These are phyloP conservation scores for Arbutus unedo DNA, from an alignment of 148 eudicot genomes.

Conservation along the genomic window DNA sequence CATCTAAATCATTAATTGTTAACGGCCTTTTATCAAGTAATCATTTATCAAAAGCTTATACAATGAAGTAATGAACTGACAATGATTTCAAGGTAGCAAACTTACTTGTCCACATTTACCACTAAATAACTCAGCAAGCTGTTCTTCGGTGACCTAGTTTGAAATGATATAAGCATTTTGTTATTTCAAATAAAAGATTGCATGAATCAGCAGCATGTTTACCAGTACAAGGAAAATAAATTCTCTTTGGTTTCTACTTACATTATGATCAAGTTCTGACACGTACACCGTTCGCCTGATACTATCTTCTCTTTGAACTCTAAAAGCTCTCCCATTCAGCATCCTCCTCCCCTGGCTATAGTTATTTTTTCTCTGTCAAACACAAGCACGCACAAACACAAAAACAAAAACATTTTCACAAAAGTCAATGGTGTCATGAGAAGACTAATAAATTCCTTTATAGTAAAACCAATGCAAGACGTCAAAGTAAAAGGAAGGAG, in stretches of 20 bases:
- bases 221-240: not conserved
- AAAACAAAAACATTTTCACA: not conserved
- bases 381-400: not conserved
- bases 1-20: not conserved
- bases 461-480: not conserved
- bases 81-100: conserved; percentile 7
- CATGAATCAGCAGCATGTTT: not conserved
- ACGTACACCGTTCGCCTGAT: conserved; percentile 90
- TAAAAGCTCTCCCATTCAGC: conserved; percentile 58
- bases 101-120: conserved; percentile 75
- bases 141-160: conserved; percentile 81
- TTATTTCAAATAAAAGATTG: conserved; percentile 8
- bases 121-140: conserved; percentile 77
- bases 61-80: not conserved
- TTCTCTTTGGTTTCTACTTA: conserved; percentile 28
- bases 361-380: conserved; percentile 54
- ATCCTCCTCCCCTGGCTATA: conserved; percentile 61
- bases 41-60: not conserved
- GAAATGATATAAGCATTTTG: conserved; percentile 14
- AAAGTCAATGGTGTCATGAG: not conserved
- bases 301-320: conserved; percentile 86
- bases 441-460: not conserved
- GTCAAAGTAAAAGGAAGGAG: not conserved
- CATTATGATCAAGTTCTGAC: conserved; percentile 79
- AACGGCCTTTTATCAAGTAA: not conserved